phyloP scores from a whole-genome alignment of 768 basidiomycete genomes.

The Chalciporus pseudorubinellus region DNA sequence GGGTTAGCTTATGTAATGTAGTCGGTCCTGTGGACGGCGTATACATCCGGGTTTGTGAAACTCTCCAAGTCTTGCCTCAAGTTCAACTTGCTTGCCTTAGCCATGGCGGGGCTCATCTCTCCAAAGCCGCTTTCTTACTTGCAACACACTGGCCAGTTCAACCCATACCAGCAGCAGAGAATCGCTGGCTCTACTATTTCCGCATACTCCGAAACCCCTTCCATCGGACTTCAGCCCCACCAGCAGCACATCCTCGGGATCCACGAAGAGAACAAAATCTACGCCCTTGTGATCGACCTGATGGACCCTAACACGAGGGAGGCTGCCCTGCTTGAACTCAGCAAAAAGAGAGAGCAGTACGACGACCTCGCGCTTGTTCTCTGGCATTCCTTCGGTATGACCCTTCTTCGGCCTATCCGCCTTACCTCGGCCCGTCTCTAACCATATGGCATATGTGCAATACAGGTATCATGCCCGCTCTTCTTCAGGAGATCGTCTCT shows the following conservation, averaged over 20 bases:
- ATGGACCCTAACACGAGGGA: conserved; percentile 84
- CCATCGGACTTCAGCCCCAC: conserved; percentile 50
- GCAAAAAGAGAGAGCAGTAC: conserved; percentile 98
- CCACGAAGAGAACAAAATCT: conserved; percentile 83
- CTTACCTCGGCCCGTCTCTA: background rate
- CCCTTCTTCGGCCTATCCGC: background rate
- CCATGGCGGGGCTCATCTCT: conserved; percentile 62
- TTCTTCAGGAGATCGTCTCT: conserved; percentile 96
- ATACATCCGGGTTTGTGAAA: no score
- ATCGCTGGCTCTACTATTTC: conserved; percentile 26
- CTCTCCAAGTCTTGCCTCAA: no score
- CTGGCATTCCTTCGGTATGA: conserved; percentile 95
- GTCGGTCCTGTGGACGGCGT: no score
- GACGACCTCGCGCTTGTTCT: conserved; percentile 96
- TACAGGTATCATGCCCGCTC: conserved; percentile 93
- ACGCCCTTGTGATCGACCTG: conserved; percentile 83
- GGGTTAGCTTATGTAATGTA: conserved; percentile 29
- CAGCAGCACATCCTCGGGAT: conserved; percentile 52
- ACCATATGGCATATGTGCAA: background rate
- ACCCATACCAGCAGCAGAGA: conserved; percentile 54
- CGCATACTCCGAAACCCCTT: conserved; percentile 63
- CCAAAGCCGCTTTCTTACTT: conserved; percentile 63
- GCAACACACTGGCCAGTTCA: conserved; percentile 59
- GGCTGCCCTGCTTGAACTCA: conserved; percentile 87
- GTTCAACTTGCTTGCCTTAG: conserved; percentile 5